Evolutionary conservation across 2,329 filamentous ascomycete genomes (phyloP).

Genomic region (Grosmannia huntii): DNA sequence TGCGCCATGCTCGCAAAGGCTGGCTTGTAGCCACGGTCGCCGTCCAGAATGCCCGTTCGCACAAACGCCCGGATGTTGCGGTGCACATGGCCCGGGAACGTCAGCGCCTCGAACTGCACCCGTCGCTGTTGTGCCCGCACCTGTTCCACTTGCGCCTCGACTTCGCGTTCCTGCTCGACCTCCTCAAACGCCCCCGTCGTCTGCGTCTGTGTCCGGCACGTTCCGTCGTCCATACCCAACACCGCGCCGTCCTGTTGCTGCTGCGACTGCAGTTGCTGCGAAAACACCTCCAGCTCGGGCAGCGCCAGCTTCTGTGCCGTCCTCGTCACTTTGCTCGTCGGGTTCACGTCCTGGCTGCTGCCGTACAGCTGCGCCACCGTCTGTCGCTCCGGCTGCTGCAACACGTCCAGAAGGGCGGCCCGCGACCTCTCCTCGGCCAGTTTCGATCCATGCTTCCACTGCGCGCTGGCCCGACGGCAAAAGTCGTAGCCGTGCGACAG

Average conservation of each 20-base stretch:
- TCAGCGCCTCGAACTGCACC: not conserved
- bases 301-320: slow-evolving; percentile 13
- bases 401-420: slow-evolving; percentile 27
- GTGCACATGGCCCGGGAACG: slow-evolving; percentile 4
- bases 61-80: slow-evolving; percentile 4
- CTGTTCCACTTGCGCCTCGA: slow-evolving; percentile 44
- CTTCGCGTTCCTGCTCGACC: slow-evolving; percentile 45
- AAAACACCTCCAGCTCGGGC: slow-evolving; percentile 12
- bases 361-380: slow-evolving; percentile 46
- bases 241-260: not conserved
- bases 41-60: not conserved
- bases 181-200: slow-evolving; percentile 38
- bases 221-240: not conserved
- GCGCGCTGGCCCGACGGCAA: slow-evolving; percentile 40
- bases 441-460: slow-evolving; percentile 20
- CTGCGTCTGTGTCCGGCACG: not conserved
- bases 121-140: slow-evolving; percentile 23
- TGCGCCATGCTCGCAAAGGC: slow-evolving; percentile 2
- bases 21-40: not conserved
- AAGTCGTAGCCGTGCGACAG: slow-evolving; percentile 48
- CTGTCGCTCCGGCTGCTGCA: slow-evolving; percentile 42
- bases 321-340: slow-evolving; percentile 4
- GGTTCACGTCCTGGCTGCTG: not conserved
- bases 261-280: slow-evolving; percentile 19
- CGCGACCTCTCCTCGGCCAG: slow-evolving; percentile 18